Conservation (phyloP, 345 rosid species). For the Syzygium jambos region DNA sequence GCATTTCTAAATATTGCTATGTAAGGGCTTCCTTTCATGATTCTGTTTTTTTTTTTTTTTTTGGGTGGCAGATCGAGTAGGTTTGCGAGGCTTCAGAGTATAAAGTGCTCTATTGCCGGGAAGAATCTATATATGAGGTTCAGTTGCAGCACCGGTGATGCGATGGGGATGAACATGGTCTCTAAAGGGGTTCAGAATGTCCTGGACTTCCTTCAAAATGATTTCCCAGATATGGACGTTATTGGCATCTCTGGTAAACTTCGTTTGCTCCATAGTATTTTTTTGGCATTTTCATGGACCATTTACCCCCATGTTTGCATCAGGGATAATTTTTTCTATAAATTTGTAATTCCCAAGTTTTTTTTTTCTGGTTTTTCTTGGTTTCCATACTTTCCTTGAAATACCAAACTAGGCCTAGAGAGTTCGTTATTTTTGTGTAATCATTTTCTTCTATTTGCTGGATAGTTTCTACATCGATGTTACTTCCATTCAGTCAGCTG, state of each 20-base stretch:
- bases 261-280: not conserved
- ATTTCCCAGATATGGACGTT: constrained; percentile 79
- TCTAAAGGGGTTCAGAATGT: constrained; percentile 89
- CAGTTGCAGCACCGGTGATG: constrained; percentile 72
- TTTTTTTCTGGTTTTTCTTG: not conserved
- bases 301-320: not conserved
- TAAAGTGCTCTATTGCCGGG: constrained; percentile 56
- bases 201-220: constrained; percentile 51
- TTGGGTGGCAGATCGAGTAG: constrained; percentile 52
- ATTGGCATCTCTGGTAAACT: constrained; percentile 62
- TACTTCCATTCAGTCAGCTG: not conserved
- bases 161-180: constrained; percentile 96
- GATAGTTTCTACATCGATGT: not conserved
- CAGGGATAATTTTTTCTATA: not conserved
- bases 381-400: not conserved
- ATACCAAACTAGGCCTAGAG: not conserved
- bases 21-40: not conserved
- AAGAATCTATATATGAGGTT: constrained; percentile 67
- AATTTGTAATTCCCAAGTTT: not conserved
- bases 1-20: not conserved
- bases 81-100: constrained; percentile 53
- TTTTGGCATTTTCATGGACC: not conserved
- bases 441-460: not conserved
- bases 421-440: not conserved
- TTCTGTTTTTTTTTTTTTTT: not conserved